A percentile compares a stretch with the other conserved stretches of the same genome.
Evolutionary conservation across 805 yeast species (phyloP).

Genomic region (Yamadazyma takamatsuzukensis): DNA sequence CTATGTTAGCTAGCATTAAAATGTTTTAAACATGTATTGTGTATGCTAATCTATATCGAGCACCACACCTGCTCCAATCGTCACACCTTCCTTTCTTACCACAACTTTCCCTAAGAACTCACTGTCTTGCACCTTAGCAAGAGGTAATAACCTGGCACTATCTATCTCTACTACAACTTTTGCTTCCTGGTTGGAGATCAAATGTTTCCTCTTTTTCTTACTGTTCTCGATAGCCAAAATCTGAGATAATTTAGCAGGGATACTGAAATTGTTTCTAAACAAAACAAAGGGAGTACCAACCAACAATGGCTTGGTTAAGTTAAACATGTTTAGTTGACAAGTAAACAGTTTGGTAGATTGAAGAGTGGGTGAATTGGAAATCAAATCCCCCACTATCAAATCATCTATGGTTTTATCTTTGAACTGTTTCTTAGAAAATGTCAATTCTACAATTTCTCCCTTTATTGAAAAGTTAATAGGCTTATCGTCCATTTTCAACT

Average conservation of each 20-base stretch:
- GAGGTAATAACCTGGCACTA: conserved; percentile 47
- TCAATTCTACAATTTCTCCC: conserved; percentile 55
- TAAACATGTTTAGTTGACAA: conserved; percentile 30
- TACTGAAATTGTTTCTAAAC: conserved; percentile 71
- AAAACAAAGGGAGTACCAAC: conserved; percentile 77
- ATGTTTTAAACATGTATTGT: conserved; percentile 9
- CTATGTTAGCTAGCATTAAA: conserved; percentile 16
- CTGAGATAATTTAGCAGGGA: conserved; percentile 62
- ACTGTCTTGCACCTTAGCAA: conserved; percentile 46
- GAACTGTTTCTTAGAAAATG: conserved; percentile 44
- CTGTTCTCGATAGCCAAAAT: conserved; percentile 29
- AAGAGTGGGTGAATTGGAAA: conserved; percentile 24
- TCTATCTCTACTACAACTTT: conserved; percentile 51
- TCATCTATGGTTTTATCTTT: conserved; percentile 51
- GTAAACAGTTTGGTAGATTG: conserved; percentile 25
- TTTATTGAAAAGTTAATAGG: conserved; percentile 53
- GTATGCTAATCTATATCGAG: conserved; percentile 12
- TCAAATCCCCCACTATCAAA: conserved; percentile 58
- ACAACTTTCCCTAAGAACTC: conserved; percentile 63
- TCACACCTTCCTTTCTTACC: conserved; percentile 62
- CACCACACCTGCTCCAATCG: conserved; percentile 64
- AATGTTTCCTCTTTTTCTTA: conserved; percentile 39
- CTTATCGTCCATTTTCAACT: conserved; percentile 27
- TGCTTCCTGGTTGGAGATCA: conserved; percentile 59
- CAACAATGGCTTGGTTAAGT: conserved; percentile 63